phyloP scores from a whole-genome alignment of 345 rosid genomes.

The Citropsis articulata region DNA sequence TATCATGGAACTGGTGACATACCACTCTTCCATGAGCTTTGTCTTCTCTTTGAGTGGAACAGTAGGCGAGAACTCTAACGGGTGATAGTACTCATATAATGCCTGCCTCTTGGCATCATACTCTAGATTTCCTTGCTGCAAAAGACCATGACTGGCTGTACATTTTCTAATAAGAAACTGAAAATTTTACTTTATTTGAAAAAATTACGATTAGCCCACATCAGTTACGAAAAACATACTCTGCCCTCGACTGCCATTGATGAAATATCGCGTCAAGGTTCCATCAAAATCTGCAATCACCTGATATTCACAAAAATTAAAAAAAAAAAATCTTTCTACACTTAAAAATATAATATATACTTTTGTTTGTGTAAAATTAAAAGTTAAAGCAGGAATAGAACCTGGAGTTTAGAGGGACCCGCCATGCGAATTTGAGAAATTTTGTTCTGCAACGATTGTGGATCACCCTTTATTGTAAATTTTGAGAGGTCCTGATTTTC shows the following conservation, averaged over 20 bases:
- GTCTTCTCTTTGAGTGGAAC: conserved; percentile 77
- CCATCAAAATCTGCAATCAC: conserved; percentile 87
- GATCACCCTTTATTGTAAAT: conserved; percentile 38
- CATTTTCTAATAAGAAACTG: conserved; percentile 12
- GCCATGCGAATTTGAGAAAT: conserved; percentile 51
- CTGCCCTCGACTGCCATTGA: conserved; percentile 64
- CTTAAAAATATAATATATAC: too few relatives aligned
- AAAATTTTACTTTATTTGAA: conserved; percentile 1
- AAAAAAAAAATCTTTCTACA: too few relatives aligned
- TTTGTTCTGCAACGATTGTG: conserved; percentile 42
- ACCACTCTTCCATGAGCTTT: conserved; percentile 97
- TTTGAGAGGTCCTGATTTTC: conserved; percentile 28
- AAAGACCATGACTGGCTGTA: conserved; percentile 76
- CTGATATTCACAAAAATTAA: conserved; percentile 16
- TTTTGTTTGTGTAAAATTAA: neutral
- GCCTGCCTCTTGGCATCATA: conserved; percentile 75
- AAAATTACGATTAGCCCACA: neutral
- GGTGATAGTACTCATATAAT: conserved; percentile 68
- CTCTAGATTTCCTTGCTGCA: conserved; percentile 71
- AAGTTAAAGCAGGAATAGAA: conserved; percentile 13
- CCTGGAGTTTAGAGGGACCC: conserved; percentile 84
- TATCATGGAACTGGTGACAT: neutral
- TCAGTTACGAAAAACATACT: conserved; percentile 38
- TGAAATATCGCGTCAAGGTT: conserved; percentile 61
- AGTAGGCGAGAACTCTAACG: conserved; percentile 64